phyloP scores from a whole-genome alignment of 2,329 filamentous ascomycete genomes.

The Epichloe hybrida region DNA sequence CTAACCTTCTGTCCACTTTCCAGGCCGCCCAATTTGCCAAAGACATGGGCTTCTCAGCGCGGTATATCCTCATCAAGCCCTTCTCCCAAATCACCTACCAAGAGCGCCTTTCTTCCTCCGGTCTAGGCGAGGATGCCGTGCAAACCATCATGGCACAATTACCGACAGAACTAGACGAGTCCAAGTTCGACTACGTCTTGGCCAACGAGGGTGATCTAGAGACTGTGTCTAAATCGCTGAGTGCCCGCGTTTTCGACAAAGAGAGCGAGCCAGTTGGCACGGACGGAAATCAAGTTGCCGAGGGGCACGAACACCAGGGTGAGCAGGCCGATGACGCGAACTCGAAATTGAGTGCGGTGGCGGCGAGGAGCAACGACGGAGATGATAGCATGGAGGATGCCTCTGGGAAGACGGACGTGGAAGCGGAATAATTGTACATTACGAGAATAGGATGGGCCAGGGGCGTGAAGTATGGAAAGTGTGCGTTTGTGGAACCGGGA shows the following conservation, averaged over 20 bases:
- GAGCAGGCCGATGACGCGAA: constrained; percentile 6
- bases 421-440: not conserved
- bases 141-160: constrained; percentile 12
- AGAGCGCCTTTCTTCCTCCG: constrained; percentile 16
- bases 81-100: constrained; percentile 17
- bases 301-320: not conserved
- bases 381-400: constrained; percentile 9
- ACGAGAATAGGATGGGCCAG: not conserved
- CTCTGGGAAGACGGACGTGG: not conserved
- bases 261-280: not conserved
- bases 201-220: constrained; percentile 12
- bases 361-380: constrained; percentile 2
- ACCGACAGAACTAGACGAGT: constrained; percentile 13
- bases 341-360: not conserved
- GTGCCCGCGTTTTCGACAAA: constrained; percentile 16
- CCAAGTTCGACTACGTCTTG: constrained; percentile 16
- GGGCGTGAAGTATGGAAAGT: not conserved
- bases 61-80: constrained; percentile 39
- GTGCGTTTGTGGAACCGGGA: too few relatives aligned
- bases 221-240: constrained; percentile 9
- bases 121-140: constrained; percentile 12
- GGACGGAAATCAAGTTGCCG: not conserved
- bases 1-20: not conserved
- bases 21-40: constrained; percentile 44
- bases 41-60: constrained; percentile 41